Evolutionary conservation across 1,139 yeast species (phyloP), one percentile per base, ranked within the genome.

Genomic region (Candida freyschussii): DNA sequence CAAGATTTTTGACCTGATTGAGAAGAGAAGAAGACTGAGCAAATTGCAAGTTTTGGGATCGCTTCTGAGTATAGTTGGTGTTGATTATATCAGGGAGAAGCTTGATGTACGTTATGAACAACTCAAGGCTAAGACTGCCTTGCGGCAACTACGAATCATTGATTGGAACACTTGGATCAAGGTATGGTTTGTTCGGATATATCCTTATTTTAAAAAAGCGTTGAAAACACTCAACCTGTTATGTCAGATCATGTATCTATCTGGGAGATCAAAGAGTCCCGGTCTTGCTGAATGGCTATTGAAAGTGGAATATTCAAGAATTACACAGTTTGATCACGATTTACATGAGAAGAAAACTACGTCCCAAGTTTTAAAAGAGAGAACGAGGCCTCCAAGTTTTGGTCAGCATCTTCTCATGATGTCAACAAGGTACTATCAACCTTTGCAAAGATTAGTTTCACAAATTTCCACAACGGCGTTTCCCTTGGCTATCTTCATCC

Each of bases 401-500:
- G 56, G 65, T n/a, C 78, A 75, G 40, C 60, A 62, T 13, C 24
- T 73, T 1, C 42, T 63, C 27, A 52, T 53, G 4, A 30, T 64
- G 7, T 55, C 62, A 10, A 48, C 50, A 4, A 54, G 54, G 20
- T 47, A 68, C 20, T 54, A 69, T 5, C 48, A 46, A 16, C 80
- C 79, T 3, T 34, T 69, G 1, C 62, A 69, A 57, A 59, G 52
- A 24, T 30, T 62, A 2, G 40, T 67, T 5, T 60, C 68, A 22
- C 53, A 65, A 12, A 34, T 67, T 2, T 60, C 72, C 17, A 57
- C 64, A 2, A 59, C 60, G 7, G 65, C 83, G 20, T 75, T 91
- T 60, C 97, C 97, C 0, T 70, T 83, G 0, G 85, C 95, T 3
- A 82, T 91, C 39, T 89, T 91, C 55, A 55, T 82, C 21, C 68